phyloP scores from a whole-genome alignment of 2,329 filamentous ascomycete genomes.

The Reticulascus tulasneorum region DNA sequence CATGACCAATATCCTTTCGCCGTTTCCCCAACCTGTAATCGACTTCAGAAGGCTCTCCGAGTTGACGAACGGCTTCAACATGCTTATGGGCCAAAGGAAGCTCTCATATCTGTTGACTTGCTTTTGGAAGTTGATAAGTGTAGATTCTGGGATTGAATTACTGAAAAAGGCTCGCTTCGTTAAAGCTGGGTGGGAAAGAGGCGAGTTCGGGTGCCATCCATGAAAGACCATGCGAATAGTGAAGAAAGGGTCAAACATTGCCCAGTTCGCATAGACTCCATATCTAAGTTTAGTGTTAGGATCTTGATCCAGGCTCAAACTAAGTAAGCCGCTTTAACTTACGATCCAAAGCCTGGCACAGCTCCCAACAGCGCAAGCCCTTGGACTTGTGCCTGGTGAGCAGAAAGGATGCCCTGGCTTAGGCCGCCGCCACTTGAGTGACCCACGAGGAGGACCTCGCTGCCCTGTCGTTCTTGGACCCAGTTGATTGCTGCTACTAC shows the following conservation, averaged over 20 bases:
- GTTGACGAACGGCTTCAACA: constrained; percentile 40
- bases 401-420: constrained; percentile 43
- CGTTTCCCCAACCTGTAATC: constrained; percentile 23
- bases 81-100: constrained; percentile 47
- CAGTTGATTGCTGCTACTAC: constrained; percentile 37
- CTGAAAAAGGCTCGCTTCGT: constrained; percentile 49
- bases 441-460: constrained; percentile 39
- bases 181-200: constrained; percentile 46
- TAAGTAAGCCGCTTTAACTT: too few relatives aligned
- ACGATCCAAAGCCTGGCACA: constrained; percentile 46
- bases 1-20: constrained; percentile 33
- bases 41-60: constrained; percentile 33
- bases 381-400: constrained; percentile 33
- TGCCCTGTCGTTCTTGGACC: constrained; percentile 26
- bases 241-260: constrained; percentile 43
- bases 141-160: constrained; percentile 30
- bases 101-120: constrained; percentile 46
- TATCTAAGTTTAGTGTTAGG: constrained; percentile 18
- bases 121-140: constrained; percentile 37
- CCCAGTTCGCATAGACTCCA: constrained; percentile 43
- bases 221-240: constrained; percentile 41
- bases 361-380: constrained; percentile 43
- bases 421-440: constrained; percentile 51
- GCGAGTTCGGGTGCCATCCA: constrained; percentile 45
- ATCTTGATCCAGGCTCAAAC: too few relatives aligned